These are phyloP conservation scores for Triadica sebifera DNA, from an alignment of 345 rosid species.

Conservation along the genomic window DNA sequence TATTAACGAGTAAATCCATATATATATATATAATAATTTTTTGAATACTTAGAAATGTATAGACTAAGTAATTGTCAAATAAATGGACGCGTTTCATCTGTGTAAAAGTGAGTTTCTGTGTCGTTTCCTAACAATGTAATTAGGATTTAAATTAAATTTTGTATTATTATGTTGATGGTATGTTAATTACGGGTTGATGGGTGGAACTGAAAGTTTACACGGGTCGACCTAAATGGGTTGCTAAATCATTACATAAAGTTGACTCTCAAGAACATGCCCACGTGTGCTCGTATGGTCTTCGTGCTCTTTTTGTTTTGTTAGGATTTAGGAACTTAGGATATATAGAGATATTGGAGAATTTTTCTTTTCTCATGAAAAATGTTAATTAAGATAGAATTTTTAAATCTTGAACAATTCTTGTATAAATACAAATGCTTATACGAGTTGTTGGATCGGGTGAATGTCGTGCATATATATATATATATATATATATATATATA, in stretches of 20 bases:
- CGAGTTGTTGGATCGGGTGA: too few relatives aligned
- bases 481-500: too few relatives aligned
- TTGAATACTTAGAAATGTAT: neutral
- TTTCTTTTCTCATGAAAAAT: too few relatives aligned
- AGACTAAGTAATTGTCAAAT: too few relatives aligned
- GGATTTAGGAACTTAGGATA: neutral
- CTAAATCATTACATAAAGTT: neutral
- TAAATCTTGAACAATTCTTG: too few relatives aligned
- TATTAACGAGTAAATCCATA: neutral
- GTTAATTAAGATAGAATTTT: too few relatives aligned
- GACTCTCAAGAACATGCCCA: slow-evolving; percentile 11
- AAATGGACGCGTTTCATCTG: slow-evolving; percentile 15
- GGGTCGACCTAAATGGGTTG: neutral
- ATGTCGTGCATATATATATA: too few relatives aligned
- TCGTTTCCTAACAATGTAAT: slow-evolving; percentile 5
- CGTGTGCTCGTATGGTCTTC: slow-evolving; percentile 7
- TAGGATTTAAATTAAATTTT: too few relatives aligned
- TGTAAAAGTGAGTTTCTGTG: slow-evolving; percentile 5
- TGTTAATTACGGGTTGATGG: neutral
- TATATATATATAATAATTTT: neutral
- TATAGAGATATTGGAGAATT: too few relatives aligned
- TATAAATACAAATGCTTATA: too few relatives aligned
- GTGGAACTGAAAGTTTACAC: too few relatives aligned
- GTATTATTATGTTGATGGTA: too few relatives aligned
- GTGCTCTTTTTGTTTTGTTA: neutral